Evolutionary conservation across 2,329 filamentous ascomycete genomes (phyloP), one percentile per base, ranked within the genome.

Genomic region (Cadophora sp.): DNA sequence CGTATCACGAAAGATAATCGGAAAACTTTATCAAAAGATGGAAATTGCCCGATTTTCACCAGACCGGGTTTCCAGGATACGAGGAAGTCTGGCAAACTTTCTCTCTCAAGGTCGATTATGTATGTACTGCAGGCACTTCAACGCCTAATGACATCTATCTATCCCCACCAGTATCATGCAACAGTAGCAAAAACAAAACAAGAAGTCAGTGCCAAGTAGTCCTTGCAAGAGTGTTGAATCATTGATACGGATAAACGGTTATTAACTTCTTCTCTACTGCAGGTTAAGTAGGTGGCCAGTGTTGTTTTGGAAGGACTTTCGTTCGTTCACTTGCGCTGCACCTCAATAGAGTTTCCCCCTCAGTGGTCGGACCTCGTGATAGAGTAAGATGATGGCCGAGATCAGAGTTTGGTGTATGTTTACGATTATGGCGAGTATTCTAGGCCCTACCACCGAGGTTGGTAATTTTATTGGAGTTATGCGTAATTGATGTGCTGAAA

Each of bases 321-420:
- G 13, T 39, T 41, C 11, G n/a, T 13, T 41, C 27, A 11, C 30
- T 18, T 41, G 11, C 8, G 8, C 53, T 56, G 53, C 43, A 39
- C 11, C 18, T 39, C 30, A 33, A 41, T 58, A 58, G 55, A 41
- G n/a, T 41, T 58, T 43, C 16, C 55, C 33, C 16, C 55, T n/a
- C 20, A 41, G 36, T 58, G 20, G 53, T 56, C 33, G n/a, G 53
- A 39, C 53, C 53, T 56, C 18, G 16, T 55, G 16, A 36, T n/a
- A 27, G n/a, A 43, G 13, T 20, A 55, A 30, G 33, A 41, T 9
- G 53, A 22, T 56, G 53, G 14, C 50, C 16, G 8, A 18, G 7
- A 53, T 33, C 50, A 53, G 27, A 53, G 50, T 53, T 53, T 9
- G 24, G 50, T 33, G 53, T n/a, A 22, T 39, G 36, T 41, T 58